These are phyloP conservation scores for Silene coronaria DNA, from an alignment of 179 eudicot genomes.

Conservation along the genomic window DNA sequence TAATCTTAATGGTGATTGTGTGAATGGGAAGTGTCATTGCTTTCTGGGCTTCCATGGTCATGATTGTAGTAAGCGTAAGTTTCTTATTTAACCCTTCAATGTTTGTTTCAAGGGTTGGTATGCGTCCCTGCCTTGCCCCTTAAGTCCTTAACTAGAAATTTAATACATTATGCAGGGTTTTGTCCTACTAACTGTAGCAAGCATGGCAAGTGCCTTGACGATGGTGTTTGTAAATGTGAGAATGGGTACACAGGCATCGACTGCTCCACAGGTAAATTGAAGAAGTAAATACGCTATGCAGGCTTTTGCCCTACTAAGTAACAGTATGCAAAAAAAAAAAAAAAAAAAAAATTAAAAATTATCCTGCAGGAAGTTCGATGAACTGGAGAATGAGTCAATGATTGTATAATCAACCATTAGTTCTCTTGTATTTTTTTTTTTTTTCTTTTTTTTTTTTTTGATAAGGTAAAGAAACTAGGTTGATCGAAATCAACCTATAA, in stretches of 20 bases:
- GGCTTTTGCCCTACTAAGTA: neutral
- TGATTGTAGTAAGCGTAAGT: conserved; percentile 84
- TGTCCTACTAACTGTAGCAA: conserved; percentile 76
- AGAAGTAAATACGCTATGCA: neutral
- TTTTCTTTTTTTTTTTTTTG: too few species aligned
- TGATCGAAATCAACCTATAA: too few species aligned
- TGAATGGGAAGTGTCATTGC: conserved; percentile 74
- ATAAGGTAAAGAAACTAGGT: too few species aligned
- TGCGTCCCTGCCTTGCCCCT: neutral
- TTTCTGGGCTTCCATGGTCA: conserved; percentile 76
- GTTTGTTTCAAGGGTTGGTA: neutral
- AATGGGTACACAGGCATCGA: conserved; percentile 82
- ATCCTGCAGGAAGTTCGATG: neutral
- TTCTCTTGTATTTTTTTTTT: too few species aligned
- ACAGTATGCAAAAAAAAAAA: neutral
- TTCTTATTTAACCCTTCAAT: neutral
- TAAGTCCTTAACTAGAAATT: conserved; percentile 14
- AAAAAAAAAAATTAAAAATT: too few species aligned
- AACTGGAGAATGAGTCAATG: neutral
- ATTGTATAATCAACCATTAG: neutral
- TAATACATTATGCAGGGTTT: conserved; percentile 44
- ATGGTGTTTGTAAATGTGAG: conserved; percentile 69
- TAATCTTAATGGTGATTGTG: conserved; percentile 81
- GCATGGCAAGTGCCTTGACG: conserved; percentile 67
- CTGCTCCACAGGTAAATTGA: conserved; percentile 79